phyloP scores from a whole-genome alignment of 2,329 filamentous ascomycete species.

The Achaetomium macrosporum region DNA sequence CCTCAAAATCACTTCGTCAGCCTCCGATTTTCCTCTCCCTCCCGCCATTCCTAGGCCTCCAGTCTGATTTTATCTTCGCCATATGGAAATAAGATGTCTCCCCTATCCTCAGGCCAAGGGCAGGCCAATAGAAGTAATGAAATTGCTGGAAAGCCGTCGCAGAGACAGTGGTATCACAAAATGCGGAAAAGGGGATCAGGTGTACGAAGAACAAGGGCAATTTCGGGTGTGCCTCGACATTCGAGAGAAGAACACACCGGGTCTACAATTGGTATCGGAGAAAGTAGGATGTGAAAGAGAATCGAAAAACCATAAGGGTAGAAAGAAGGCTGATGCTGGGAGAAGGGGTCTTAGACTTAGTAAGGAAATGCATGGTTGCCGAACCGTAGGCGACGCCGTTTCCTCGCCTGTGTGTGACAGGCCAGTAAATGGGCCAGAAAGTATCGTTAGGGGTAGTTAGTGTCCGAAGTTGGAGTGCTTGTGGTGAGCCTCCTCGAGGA shows the following conservation, averaged over 20 bases:
- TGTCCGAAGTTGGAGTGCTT: conserved; percentile 19
- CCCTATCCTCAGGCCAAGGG: not conserved
- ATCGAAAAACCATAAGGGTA: not conserved
- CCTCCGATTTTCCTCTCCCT: not conserved
- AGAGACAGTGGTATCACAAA: conserved; percentile 18
- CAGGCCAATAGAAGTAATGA: not conserved
- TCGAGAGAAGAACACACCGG: not conserved
- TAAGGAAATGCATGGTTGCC: conserved; percentile 13
- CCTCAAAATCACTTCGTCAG: not conserved
- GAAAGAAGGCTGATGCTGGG: not conserved
- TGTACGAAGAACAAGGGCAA: not conserved
- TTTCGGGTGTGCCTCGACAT: not conserved
- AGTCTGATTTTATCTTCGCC: not conserved
- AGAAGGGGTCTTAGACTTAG: not conserved
- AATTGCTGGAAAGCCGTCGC: conserved; percentile 16
- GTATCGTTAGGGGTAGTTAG: not conserved
- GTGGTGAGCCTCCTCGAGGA: conserved; percentile 36
- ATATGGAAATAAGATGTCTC: not conserved
- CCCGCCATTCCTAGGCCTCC: not conserved
- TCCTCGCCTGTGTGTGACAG: not conserved
- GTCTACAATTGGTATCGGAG: not conserved
- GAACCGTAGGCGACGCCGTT: conserved; percentile 7
- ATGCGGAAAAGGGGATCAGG: not conserved
- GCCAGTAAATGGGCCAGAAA: not conserved
- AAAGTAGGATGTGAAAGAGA: not conserved